phyloP scores from a whole-genome alignment of 208 protist species.

The Trypanosoma theileri region DNA sequence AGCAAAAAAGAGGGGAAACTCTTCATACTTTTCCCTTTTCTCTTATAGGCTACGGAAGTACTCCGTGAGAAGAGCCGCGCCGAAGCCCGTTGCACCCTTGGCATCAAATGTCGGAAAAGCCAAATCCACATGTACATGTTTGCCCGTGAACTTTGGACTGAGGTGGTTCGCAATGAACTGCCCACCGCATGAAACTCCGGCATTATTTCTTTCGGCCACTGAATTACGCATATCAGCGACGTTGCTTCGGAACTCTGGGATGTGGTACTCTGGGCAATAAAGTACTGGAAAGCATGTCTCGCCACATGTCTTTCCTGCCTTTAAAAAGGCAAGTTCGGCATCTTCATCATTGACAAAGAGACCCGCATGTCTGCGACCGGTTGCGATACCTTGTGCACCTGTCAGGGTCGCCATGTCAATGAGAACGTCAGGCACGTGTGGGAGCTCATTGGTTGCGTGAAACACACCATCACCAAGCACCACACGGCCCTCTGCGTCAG shows the following conservation, averaged over 20 bases:
- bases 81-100: constrained; percentile 73
- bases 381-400: constrained; percentile 86
- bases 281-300: constrained; percentile 83
- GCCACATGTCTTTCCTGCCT: constrained; percentile 50
- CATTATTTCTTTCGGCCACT: constrained; percentile 50
- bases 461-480: constrained; percentile 85
- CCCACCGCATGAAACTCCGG: constrained; percentile 69
- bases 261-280: constrained; percentile 86
- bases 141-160: constrained; percentile 61
- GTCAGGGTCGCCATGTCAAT: constrained; percentile 92
- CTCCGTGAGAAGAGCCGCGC: constrained; percentile 63
- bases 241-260: constrained; percentile 57
- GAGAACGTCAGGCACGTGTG: constrained; percentile 72
- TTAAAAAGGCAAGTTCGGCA: constrained; percentile 53
- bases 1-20: not conserved
- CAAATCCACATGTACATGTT: constrained; percentile 85
- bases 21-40: not conserved
- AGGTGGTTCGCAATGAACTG: constrained; percentile 76
- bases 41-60: constrained; percentile 36
- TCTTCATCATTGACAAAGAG: constrained; percentile 69
- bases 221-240: constrained; percentile 81
- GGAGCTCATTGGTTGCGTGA: constrained; percentile 70
- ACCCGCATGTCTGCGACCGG: constrained; percentile 72
- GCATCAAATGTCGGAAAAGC: constrained; percentile 69
- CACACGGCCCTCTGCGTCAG: constrained; percentile 89